These are phyloP conservation scores for Talaromyces sp. DNA, from an alignment of 2,329 filamentous ascomycete genomes.

Conservation along the genomic window DNA sequence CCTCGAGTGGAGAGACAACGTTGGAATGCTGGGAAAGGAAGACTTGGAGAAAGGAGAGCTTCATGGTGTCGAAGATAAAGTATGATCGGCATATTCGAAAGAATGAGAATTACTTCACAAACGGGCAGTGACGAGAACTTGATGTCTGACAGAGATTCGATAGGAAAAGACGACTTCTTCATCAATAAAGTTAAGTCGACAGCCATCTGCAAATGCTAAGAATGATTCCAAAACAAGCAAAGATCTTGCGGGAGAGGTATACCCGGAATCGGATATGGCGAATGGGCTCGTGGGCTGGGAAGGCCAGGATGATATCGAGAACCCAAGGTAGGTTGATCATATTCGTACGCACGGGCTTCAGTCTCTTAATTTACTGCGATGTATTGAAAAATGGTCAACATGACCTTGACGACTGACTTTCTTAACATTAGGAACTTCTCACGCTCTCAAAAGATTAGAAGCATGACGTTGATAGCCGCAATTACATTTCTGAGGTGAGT, in stretches of 20 bases:
- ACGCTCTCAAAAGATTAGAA: not conserved
- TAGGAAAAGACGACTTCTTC: not conserved
- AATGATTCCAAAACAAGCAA: not conserved
- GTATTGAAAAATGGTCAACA: not conserved
- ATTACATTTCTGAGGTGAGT: constrained; percentile 15
- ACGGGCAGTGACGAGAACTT: not conserved
- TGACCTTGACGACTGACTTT: not conserved
- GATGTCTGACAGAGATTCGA: not conserved
- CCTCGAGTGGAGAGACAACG: not conserved
- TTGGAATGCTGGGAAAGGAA: not conserved
- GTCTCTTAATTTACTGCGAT: not conserved
- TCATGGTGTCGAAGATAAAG: not conserved
- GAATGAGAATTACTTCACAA: not conserved
- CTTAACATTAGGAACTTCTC: constrained; percentile 1
- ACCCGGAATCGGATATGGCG: constrained; percentile 1
- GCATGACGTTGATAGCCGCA: not conserved
- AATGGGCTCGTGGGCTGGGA: constrained; percentile 11
- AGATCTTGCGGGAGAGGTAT: constrained; percentile 1
- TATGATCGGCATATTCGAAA: not conserved
- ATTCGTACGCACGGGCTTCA: not conserved
- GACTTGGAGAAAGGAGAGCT: not conserved
- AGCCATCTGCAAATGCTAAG: not conserved
- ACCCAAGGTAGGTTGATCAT: not conserved
- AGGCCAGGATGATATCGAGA: constrained; percentile 4
- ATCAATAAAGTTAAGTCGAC: not conserved